These are phyloP conservation scores for Dalbergia cochinchinensis DNA, from an alignment of 306 rosid genomes.

Conservation along the genomic window DNA sequence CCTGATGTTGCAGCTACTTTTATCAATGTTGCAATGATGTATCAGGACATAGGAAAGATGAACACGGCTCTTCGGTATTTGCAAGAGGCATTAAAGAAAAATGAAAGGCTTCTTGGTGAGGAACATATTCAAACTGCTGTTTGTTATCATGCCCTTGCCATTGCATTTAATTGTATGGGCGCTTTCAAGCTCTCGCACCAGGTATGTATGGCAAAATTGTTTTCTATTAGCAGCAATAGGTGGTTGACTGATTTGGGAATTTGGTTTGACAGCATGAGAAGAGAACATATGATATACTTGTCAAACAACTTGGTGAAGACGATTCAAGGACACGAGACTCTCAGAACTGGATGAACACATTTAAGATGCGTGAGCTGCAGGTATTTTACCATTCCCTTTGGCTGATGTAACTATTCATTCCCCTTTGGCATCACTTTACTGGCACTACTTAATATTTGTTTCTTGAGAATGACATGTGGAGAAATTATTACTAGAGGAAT, in stretches of 20 bases:
- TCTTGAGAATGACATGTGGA: constrained; percentile 11
- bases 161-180: constrained; percentile 98
- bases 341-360: constrained; percentile 93
- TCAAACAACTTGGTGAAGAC: constrained; percentile 97
- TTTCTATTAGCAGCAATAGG: not conserved
- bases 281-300: constrained; percentile 92
- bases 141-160: constrained; percentile 98
- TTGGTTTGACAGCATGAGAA: constrained; percentile 83
- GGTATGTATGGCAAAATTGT: constrained; percentile 53
- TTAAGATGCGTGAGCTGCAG: constrained; percentile 96
- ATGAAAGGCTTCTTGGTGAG: constrained; percentile 95
- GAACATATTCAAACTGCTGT: constrained; percentile 99
- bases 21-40: constrained; percentile 98
- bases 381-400: constrained; percentile 44
- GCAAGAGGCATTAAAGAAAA: constrained; percentile 98
- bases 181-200: constrained; percentile 97
- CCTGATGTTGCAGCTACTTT: constrained; percentile 98
- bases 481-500: constrained; percentile 16
- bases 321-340: constrained; percentile 97
- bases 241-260: constrained; percentile 39
- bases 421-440: not conserved
- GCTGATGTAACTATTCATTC: not conserved
- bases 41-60: constrained; percentile 98
- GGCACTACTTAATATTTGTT: not conserved
- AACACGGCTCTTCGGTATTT: constrained; percentile 96